Conservation (phyloP, 495 filamentous ascomycete species). For the Usnea hakonensis region DNA sequence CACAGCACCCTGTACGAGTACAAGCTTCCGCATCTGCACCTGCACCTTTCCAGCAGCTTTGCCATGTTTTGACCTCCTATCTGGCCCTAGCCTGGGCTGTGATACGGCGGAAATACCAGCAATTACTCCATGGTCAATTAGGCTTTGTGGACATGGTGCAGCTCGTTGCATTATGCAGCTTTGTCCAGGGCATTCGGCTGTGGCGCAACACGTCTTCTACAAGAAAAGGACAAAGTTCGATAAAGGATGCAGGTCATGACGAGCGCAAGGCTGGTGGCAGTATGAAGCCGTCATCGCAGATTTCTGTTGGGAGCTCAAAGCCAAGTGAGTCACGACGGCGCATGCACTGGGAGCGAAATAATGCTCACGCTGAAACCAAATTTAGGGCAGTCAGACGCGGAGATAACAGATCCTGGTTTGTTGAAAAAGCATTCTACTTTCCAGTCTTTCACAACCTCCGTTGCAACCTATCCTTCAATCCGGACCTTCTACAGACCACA, state of each 20-base stretch:
- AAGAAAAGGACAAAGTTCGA: constrained; percentile 1
- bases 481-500: constrained; percentile 79
- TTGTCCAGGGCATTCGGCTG: constrained; percentile 10
- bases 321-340: constrained; percentile 2
- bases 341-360: neutral
- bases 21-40: neutral
- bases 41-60: constrained; percentile 3
- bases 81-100: neutral
- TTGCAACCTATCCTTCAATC: constrained; percentile 65
- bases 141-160: constrained; percentile 18
- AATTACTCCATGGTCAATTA: constrained; percentile 8
- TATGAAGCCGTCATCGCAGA: neutral
- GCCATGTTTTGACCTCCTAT: neutral
- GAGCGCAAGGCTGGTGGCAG: constrained; percentile 3
- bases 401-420: constrained; percentile 60
- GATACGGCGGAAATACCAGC: constrained; percentile 7
- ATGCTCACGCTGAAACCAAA: neutral
- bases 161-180: constrained; percentile 14
- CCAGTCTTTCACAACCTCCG: constrained; percentile 59
- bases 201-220: constrained; percentile 10
- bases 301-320: neutral
- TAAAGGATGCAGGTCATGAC: constrained; percentile 1
- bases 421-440: constrained; percentile 68
- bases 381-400: constrained; percentile 10
- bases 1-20: neutral